phyloP scores from a whole-genome alignment of 768 basidiomycete species.

The Collybia nuda region DNA sequence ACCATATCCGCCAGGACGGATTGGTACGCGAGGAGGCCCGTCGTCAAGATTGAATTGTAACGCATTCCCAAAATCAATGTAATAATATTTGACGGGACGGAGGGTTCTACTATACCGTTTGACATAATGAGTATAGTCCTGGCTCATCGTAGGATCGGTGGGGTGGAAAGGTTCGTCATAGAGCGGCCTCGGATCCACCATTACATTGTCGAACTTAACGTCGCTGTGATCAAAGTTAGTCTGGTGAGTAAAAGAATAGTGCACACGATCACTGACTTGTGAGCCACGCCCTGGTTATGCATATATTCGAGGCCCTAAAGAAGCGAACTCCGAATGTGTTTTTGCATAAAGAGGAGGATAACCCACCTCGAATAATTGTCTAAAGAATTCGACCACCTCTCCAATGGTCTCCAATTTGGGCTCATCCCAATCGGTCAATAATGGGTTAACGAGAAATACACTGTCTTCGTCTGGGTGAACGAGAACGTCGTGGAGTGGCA shows the following conservation, averaged over 20 bases:
- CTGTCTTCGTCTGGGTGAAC: conserved; percentile 14
- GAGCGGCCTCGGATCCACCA: not conserved
- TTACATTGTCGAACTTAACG: conserved; percentile 4
- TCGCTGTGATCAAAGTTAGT: conserved; percentile 4
- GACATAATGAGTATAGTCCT: conserved; percentile 12
- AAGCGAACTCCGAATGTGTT: not conserved
- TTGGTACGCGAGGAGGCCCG: conserved; percentile 4
- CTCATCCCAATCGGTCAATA: conserved; percentile 6
- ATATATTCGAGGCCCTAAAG: conserved; percentile 32
- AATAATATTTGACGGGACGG: conserved; percentile 16
- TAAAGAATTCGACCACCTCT: conserved; percentile 31
- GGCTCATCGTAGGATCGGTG: not conserved
- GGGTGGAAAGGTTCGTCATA: not conserved
- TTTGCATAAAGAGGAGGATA: conserved; percentile 9
- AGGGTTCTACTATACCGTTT: conserved; percentile 12
- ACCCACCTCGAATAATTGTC: conserved; percentile 28
- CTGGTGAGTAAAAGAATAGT: not conserved
- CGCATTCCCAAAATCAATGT: conserved; percentile 23
- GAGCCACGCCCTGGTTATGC: conserved; percentile 30
- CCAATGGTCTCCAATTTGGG: conserved; percentile 28
- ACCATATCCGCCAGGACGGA: conserved; percentile 2
- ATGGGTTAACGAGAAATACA: conserved; percentile 19
- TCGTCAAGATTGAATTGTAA: conserved; percentile 9
- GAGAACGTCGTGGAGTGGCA: conserved; percentile 23
- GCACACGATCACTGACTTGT: conserved; percentile 22